phyloP scores from a whole-genome alignment of 768 basidiomycete species.

The Lyophyllum decastes region DNA sequence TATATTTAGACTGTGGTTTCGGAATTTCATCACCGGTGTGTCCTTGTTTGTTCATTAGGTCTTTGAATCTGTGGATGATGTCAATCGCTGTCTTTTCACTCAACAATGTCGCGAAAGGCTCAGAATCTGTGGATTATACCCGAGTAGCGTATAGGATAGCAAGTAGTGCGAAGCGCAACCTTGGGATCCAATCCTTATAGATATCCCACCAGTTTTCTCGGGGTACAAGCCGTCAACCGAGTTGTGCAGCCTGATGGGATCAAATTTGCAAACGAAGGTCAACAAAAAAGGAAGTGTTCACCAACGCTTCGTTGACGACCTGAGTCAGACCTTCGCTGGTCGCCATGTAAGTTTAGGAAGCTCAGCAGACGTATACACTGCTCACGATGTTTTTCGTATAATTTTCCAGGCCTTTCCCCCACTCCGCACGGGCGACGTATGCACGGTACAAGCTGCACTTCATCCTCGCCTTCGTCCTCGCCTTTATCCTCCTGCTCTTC shows the following conservation, averaged over 20 bases:
- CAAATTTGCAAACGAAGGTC: neutral
- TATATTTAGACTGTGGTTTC: neutral
- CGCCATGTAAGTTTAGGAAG: conserved; percentile 3
- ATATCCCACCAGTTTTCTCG: too few species aligned
- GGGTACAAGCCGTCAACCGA: too few species aligned
- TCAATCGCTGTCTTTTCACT: too few species aligned
- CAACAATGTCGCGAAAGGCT: too few species aligned
- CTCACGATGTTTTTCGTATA: neutral
- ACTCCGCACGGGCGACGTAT: conserved; percentile 10
- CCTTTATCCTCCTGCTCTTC: conserved; percentile 14
- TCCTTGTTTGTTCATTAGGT: too few species aligned
- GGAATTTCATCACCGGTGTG: too few species aligned
- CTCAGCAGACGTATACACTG: neutral
- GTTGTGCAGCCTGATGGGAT: neutral
- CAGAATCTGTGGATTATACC: too few species aligned
- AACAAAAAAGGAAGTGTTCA: neutral
- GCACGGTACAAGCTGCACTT: conserved; percentile 17
- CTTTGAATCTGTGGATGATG: too few species aligned
- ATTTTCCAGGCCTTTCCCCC: conserved; percentile 2
- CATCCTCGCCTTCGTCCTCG: conserved; percentile 14
- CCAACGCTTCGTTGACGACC: neutral
- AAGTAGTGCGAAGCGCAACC: neutral
- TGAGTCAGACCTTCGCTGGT: neutral
- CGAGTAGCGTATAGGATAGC: too few species aligned
- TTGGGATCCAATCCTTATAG: neutral